Evolutionary conservation across 164 flowering plant species (phyloP).

Genomic region (Magnolia sinica): DNA sequence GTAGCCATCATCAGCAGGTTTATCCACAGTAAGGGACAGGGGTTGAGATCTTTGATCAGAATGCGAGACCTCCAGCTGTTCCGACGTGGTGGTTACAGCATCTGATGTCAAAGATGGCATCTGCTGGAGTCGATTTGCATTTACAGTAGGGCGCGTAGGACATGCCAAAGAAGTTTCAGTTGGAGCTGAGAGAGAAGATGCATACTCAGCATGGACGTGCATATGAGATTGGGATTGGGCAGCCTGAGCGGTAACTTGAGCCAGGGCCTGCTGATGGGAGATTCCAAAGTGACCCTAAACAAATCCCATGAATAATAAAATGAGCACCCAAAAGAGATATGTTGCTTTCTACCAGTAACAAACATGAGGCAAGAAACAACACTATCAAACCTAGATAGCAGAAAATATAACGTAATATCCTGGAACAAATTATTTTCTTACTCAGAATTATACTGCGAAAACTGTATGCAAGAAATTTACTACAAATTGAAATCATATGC

Average conservation of each 20-base stretch:
- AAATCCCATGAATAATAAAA: conserved; percentile 2
- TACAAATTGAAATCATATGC: too few species aligned
- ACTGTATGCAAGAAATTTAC: too few species aligned
- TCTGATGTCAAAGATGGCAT: conserved; percentile 32
- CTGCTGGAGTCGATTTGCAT: conserved; percentile 33
- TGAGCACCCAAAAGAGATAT: neutral
- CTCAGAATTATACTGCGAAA: too few species aligned
- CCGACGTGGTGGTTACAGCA: conserved; percentile 19
- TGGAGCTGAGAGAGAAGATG: conserved; percentile 28
- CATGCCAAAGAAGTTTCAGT: conserved; percentile 25
- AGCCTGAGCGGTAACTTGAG: conserved; percentile 94
- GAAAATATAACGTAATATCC: neutral
- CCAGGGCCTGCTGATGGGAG: conserved; percentile 92
- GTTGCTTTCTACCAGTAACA: neutral
- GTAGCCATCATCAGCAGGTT: conserved; percentile 77
- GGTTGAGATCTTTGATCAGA: conserved; percentile 50
- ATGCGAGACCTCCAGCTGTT: conserved; percentile 39
- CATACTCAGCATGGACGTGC: conserved; percentile 44
- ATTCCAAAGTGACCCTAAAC: conserved; percentile 80
- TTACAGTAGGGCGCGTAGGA: conserved; percentile 22
- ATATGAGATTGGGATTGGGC: conserved; percentile 54
- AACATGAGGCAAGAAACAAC: neutral
- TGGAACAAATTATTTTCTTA: too few species aligned
- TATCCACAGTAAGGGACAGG: conserved; percentile 40
- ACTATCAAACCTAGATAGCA: neutral